A percentile compares a stretch with the other conserved stretches of the same genome.
phyloP scores from a whole-genome alignment of 176 grass and related monocot species.

The Coix lacrymajobi region DNA sequence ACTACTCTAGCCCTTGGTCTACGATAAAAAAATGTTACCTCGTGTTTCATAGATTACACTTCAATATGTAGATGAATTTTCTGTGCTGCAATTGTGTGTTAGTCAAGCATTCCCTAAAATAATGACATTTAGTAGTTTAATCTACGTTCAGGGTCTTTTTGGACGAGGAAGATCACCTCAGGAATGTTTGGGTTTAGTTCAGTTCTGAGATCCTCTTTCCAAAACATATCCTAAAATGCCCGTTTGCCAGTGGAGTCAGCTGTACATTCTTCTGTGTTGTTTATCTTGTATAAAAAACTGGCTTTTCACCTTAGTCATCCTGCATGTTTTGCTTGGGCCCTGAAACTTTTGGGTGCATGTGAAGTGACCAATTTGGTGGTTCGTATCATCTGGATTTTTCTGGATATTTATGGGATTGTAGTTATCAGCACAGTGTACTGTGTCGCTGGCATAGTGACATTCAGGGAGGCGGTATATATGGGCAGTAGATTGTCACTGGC shows the following conservation, averaged over 20 bases:
- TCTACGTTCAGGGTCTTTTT: not conserved
- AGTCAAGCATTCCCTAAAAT: not conserved
- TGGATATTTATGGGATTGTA: not conserved
- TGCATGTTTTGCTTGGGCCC: not conserved
- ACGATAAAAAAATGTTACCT: not conserved
- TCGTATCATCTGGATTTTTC: conserved; percentile 1
- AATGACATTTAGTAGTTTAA: not conserved
- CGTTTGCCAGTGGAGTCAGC: not conserved
- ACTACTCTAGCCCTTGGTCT: not conserved
- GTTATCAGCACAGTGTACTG: not conserved
- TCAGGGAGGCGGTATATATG: not conserved
- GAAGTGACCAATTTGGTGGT: not conserved
- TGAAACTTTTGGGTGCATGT: conserved; percentile 15
- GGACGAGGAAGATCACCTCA: not conserved
- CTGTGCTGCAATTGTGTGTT: not conserved
- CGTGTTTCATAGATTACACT: not conserved
- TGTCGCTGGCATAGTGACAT: not conserved
- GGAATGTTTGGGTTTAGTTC: not conserved
- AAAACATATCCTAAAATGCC: not conserved
- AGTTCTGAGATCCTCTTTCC: not conserved
- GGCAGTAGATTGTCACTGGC: not conserved
- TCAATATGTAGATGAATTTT: not conserved
- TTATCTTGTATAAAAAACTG: not conserved
- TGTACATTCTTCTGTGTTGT: not conserved
- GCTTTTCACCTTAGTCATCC: not conserved